Evolutionary conservation across 2,329 filamentous ascomycete genomes (phyloP).

Genomic region (Nemania sp.): DNA sequence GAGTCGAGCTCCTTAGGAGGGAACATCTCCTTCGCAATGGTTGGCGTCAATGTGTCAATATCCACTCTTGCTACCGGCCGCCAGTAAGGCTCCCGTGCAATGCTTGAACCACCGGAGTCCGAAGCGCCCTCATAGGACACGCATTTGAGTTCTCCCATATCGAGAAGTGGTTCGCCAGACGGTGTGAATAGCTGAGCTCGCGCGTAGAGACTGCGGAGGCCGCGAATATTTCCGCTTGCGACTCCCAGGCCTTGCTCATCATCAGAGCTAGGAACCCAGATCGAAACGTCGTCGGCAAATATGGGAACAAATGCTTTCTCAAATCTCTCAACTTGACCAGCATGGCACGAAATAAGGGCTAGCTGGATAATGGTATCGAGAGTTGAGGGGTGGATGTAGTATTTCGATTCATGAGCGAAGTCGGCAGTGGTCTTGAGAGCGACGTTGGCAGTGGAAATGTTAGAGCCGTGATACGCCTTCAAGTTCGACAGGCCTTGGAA

Average conservation of each 20-base stretch:
- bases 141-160: slow-evolving; percentile 22
- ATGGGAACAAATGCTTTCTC: slow-evolving; percentile 18
- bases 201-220: slow-evolving; percentile 13
- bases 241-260: slow-evolving; percentile 2
- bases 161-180: slow-evolving; percentile 12
- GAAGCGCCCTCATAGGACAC: slow-evolving; percentile 8
- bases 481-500: slow-evolving; percentile 15
- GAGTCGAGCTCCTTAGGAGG: neutral
- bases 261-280: slow-evolving; percentile 5
- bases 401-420: slow-evolving; percentile 2
- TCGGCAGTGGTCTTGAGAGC: slow-evolving; percentile 7
- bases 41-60: slow-evolving; percentile 5
- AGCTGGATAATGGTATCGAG: slow-evolving; percentile 17
- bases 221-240: slow-evolving; percentile 8
- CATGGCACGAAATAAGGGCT: slow-evolving; percentile 11
- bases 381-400: slow-evolving; percentile 16
- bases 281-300: neutral
- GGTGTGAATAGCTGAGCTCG: slow-evolving; percentile 5
- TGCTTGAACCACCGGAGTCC: neutral
- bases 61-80: slow-evolving; percentile 3
- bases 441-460: slow-evolving; percentile 7
- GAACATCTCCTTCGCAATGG: slow-evolving; percentile 7
- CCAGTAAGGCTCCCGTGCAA: slow-evolving; percentile 14
- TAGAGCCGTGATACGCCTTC: neutral
- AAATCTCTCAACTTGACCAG: slow-evolving; percentile 14